Evolutionary conservation across 176 grass and related monocot species (phyloP), one percentile per base, ranked within the genome.

Genomic region (Echinochloa phyllopogon): DNA sequence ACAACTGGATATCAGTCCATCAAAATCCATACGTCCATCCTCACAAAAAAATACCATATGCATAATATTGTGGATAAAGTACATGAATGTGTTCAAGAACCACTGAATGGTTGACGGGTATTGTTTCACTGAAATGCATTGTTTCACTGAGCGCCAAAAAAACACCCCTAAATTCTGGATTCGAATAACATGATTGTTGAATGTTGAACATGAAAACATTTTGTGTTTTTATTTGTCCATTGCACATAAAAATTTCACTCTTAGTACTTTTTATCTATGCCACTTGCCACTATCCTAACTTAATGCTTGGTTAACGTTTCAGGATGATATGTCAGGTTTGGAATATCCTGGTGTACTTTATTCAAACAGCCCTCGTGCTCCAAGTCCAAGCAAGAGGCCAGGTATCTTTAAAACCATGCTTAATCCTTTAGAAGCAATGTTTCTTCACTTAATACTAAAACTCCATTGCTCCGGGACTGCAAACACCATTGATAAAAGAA

Each of bases 261-360:
- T 61, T 62, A 44, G 63, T 14, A 36, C 23, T 52, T 36, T 50
- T 52, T 25, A 52, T 74, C 47, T 17, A 44, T 66, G 47, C 25
- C 43, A 45, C 56, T 56, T 66, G 47, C 25, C 43, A 45, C 56
- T 56, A 43, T 70, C 38, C 45, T 71, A n/a, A 45, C 52, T 56
- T 85, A 38, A n/a, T 72, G 47, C 64, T 39, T 53, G 17, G 17
- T 83, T 42, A 57, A 85, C 29, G 79, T 89, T 79, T 84, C 77
- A 98, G 96, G 93, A 94, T 57, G 73, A 92, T 65, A 33, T 86
- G 72, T 86, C 84, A 18, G 89, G 90, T 83, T 87, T 88, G 20
- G 85, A 90, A 49, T 90, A 87, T 62, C 89, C 89, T 69, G 84
- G 84, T 80, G 75, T 90, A 65, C 89, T 87, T 36, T 84, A 87